A percentile compares a stretch with the other conserved stretches of the same genome.
phyloP scores from a whole-genome alignment of 768 basidiomycete genomes.

The Sporobolomyces phaffii region DNA sequence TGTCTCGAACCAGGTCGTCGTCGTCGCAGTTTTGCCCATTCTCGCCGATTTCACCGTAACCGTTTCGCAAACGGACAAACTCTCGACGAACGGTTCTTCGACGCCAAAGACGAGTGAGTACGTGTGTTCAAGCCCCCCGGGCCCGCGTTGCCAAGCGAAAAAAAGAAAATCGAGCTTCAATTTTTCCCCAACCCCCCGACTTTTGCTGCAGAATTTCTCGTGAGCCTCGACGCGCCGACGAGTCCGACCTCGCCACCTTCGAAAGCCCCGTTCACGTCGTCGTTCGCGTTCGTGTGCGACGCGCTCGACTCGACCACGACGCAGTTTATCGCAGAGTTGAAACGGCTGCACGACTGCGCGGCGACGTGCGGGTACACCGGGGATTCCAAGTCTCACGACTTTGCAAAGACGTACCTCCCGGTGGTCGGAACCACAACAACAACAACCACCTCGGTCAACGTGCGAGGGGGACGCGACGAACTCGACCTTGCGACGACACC shows the following conservation, averaged over 20 bases:
- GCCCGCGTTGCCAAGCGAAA: no score
- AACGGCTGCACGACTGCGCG: not conserved
- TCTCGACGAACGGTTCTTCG: not conserved
- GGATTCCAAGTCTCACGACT: not conserved
- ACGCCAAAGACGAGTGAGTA: not conserved
- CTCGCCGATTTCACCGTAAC: not conserved
- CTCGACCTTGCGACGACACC: not conserved
- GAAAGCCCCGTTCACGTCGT: not conserved
- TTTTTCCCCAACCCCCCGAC: no score
- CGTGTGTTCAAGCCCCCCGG: not conserved
- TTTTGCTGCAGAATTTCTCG: not conserved
- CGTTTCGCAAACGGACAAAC: constrained; percentile 6
- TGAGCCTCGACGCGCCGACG: not conserved
- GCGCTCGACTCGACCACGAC: not conserved
- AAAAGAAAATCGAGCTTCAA: no score
- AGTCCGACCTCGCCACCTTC: not conserved
- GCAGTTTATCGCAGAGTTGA: not conserved
- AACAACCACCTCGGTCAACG: no score
- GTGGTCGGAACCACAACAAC: not conserved
- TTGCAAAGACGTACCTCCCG: not conserved
- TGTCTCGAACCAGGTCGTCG: not conserved
- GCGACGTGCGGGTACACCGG: not conserved
- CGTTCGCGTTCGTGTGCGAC: not conserved
- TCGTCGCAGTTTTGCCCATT: not conserved
- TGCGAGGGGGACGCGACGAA: no score